These are phyloP conservation scores for Bocquillonia castaneifolia DNA, from an alignment of 441 rosid genomes.

Conservation along the genomic window DNA sequence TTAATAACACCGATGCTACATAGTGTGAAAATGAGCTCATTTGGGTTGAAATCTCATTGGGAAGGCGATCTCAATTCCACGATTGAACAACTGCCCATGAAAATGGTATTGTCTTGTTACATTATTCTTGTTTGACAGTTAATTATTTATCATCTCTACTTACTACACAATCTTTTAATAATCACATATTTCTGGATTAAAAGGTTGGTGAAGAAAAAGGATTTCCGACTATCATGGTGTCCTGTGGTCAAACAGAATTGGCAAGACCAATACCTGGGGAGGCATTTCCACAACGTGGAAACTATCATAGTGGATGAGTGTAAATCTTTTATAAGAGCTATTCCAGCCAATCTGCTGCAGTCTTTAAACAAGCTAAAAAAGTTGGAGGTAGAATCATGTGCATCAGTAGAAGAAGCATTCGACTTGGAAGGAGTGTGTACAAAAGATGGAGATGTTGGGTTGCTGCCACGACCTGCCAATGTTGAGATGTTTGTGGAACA, in stretches of 20 bases:
- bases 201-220: too few species aligned
- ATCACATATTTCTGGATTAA: not conserved
- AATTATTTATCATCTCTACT: not conserved
- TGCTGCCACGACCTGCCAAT: slow-evolving; percentile 8
- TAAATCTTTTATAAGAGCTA: not conserved
- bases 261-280: not conserved
- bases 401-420: slow-evolving; percentile 14
- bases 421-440: slow-evolving; percentile 1
- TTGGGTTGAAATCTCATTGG: not conserved
- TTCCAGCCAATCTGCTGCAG: slow-evolving; percentile 6
- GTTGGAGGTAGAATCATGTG: slow-evolving; percentile 7
- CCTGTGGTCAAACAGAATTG: slow-evolving; percentile 5
- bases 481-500: slow-evolving; percentile 12
- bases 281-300: not conserved
- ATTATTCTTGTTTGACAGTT: not conserved
- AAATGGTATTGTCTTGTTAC: not conserved
- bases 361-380: not conserved
- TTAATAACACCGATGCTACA: slow-evolving; percentile 15
- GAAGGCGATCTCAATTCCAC: slow-evolving; percentile 11
- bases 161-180: not conserved
- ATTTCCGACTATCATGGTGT: slow-evolving; percentile 3
- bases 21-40: not conserved
- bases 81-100: not conserved
- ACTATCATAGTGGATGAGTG: not conserved
- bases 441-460: not conserved